Evolutionary conservation across 2,329 filamentous ascomycete genomes (phyloP).

Genomic region (Cryphonectria japonica): DNA sequence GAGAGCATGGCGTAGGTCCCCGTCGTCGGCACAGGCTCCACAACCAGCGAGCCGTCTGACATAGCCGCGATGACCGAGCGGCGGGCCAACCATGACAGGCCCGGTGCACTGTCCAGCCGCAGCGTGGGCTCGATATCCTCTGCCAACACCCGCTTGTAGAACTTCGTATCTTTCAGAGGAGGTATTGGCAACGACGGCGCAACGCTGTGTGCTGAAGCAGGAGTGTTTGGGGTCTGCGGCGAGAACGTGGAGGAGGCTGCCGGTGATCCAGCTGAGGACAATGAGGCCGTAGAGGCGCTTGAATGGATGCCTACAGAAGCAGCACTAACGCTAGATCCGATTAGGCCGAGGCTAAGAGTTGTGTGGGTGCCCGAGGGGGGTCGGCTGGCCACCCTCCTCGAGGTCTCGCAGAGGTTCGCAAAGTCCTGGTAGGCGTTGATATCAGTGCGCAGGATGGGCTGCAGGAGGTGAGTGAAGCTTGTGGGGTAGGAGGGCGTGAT

Average conservation of each 20-base stretch:
- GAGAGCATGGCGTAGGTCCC: conserved; percentile 53
- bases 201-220: conserved; percentile 55
- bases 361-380: conserved; percentile 73
- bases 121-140: conserved; percentile 96
- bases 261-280: conserved; percentile 50
- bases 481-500: conserved; percentile 61
- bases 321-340: conserved; percentile 43
- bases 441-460: conserved; percentile 82
- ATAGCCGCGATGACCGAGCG: conserved; percentile 83
- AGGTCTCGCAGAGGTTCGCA: conserved; percentile 71
- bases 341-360: conserved; percentile 60
- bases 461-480: conserved; percentile 81
- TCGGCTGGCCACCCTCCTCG: conserved; percentile 67
- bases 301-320: conserved; percentile 45
- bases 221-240: conserved; percentile 62
- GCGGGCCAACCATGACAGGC: conserved; percentile 90
- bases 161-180: conserved; percentile 85
- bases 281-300: conserved; percentile 64
- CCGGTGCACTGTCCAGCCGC: conserved; percentile 84
- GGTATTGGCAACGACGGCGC: conserved; percentile 48
- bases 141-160: conserved; percentile 85
- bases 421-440: conserved; percentile 85
- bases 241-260: conserved; percentile 55
- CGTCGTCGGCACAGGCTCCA: conserved; percentile 79
- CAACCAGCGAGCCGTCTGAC: conserved; percentile 81